Base-by-base conservation (phyloP, 768 basidiomycete species). In the Infundibulicybe gibba region DNA sequence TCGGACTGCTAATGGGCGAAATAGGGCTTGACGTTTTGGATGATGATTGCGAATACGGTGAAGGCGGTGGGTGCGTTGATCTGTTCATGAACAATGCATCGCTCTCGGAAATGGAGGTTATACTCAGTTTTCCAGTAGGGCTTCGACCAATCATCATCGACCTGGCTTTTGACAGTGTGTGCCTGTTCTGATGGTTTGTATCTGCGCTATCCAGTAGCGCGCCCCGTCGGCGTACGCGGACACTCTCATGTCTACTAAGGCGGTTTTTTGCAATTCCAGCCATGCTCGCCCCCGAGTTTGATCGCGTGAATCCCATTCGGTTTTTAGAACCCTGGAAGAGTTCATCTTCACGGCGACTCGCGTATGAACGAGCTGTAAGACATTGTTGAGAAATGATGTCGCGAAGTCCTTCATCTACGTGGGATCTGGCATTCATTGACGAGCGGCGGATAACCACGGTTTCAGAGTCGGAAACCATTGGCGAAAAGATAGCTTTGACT, bases 301-400 rank as follows among this genome's bases (percentile, higher is more conserved):
- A 79, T 45, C 77, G 74, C 16, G 76, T 66, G 49, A 83, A 75
- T 2, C 63, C 66, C 5, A 68, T 64, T 33, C 69, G 65, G 39
- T 68, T 62, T 54, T 66, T 75, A 33, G 76, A 74, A 15, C 71
- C 69, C 55, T 78, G 76, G 62, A 85, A 85, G 43, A 87, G 67
- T 49, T 80, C 79, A 56, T 81, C 79, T 45, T 84, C 83, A 47
- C 76, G 79, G 34, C 74, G 71, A 45, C 71, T 76, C 6, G 85
- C 84, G 44, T 85, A 75, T 40, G 75, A 77, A 37, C 94, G 79
- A 13, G 85, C 87, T 2, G 78, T 74, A 20, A 85, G 64, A 52
- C 87, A 87, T 17, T 73, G 71, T 49, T 85, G 81, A 10, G 91
- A 93, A 54, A 87, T 81, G 48, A 97, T 81, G 57, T 95, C 94